Conservation (phyloP, 306 rosid genomes). For the Malus asiatica region DNA sequence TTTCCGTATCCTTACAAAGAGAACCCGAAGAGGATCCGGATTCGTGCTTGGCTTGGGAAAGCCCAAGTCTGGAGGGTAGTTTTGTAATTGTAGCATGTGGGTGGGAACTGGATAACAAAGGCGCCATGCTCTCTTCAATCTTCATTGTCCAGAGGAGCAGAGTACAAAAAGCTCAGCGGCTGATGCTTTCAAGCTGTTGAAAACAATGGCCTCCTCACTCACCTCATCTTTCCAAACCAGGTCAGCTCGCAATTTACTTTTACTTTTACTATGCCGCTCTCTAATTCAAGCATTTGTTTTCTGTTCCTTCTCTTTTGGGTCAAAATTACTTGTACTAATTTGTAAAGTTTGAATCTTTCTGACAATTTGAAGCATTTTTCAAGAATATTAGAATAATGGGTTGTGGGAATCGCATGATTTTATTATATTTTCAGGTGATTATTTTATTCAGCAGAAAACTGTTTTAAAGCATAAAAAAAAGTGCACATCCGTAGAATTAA, state of each 20-base stretch:
- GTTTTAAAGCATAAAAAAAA: neutral
- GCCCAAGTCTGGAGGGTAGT: neutral
- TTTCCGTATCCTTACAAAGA: no score
- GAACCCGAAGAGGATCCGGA: no score
- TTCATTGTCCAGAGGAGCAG: no score
- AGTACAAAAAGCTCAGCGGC: no score
- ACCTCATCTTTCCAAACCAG: no score
- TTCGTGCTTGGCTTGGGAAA: neutral
- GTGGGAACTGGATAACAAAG: slow-evolving; percentile 4
- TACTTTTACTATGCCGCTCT: neutral
- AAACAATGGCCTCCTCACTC: no score
- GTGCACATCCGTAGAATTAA: neutral
- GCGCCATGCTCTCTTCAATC: no score
- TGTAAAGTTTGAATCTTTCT: neutral
- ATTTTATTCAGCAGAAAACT: neutral
- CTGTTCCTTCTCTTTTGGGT: neutral
- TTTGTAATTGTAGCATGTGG: neutral
- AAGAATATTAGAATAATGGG: neutral
- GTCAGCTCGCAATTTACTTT: neutral
- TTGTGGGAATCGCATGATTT: neutral
- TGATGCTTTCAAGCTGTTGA: no score
- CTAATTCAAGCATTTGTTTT: neutral
- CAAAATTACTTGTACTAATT: neutral
- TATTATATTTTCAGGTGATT: neutral
- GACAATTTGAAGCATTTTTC: neutral